A percentile compares a stretch with the other conserved stretches of the same genome.
Evolutionary conservation across 805 yeast species (phyloP).

Genomic region (Wickerhamiella galacta): DNA sequence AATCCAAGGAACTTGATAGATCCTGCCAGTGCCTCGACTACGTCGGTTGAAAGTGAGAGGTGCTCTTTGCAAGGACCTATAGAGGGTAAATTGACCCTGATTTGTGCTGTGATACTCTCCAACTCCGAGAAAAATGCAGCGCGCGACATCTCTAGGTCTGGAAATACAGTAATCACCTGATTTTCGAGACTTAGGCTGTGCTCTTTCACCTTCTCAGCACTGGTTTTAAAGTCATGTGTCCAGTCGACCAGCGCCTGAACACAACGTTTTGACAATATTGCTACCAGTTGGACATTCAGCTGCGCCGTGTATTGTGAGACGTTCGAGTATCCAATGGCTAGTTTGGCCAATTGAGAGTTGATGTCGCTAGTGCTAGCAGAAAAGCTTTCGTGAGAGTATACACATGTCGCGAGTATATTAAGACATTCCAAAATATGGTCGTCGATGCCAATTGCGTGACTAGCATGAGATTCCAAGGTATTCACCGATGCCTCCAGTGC

Average conservation of each 20-base stretch:
- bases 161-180: slow-evolving; percentile 16
- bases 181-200: slow-evolving; percentile 18
- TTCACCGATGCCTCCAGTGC: slow-evolving; percentile 19
- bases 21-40: too few species aligned
- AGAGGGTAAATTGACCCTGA: background rate
- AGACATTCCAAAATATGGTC: slow-evolving; percentile 14
- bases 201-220: slow-evolving; percentile 4
- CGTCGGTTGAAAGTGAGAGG: too few species aligned
- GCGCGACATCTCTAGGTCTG: slow-evolving; percentile 16
- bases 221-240: background rate
- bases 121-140: slow-evolving; percentile 11
- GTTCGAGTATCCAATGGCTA: background rate
- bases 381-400: slow-evolving; percentile 15
- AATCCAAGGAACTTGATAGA: too few species aligned
- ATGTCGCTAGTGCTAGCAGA: slow-evolving; percentile 15
- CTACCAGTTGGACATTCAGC: background rate
- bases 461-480: slow-evolving; percentile 18
- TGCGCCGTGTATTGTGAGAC: too few species aligned
- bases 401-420: slow-evolving; percentile 17
- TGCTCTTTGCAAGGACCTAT: too few species aligned
- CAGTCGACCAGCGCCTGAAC: background rate
- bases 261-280: background rate
- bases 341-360: slow-evolving; percentile 23
- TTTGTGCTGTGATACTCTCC: slow-evolving; percentile 2
- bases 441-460: slow-evolving; percentile 18